These are phyloP conservation scores for Acanthamoeba culbertsoni DNA, from an alignment of 208 protist genomes.

Conservation along the genomic window DNA sequence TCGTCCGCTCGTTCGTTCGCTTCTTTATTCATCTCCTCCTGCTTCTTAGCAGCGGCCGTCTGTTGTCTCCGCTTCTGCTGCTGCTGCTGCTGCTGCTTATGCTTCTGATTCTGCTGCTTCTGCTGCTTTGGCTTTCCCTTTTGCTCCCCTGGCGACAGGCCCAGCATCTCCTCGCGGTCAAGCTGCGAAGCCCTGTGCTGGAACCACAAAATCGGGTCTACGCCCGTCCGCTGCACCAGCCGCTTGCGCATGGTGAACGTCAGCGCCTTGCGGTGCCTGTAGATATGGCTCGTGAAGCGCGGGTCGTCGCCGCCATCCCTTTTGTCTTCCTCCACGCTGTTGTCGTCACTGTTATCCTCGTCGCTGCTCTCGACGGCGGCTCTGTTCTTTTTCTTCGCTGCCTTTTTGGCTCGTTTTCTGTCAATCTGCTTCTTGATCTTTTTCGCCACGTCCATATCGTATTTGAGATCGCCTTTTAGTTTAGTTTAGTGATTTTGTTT, in stretches of 20 bases:
- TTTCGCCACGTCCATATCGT: conserved; percentile 30
- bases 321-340: too few relatives aligned
- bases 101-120: not conserved
- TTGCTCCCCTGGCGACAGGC: not conserved
- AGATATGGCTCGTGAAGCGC: too few relatives aligned
- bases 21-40: not conserved
- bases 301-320: too few relatives aligned
- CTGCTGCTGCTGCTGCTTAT: not conserved
- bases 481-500: too few relatives aligned
- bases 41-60: too few relatives aligned
- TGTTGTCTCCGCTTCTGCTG: not conserved
- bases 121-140: too few relatives aligned
- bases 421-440: not conserved
- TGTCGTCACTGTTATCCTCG: too few relatives aligned
- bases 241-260: too few relatives aligned
- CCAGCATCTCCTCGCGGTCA: not conserved
- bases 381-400: too few relatives aligned
- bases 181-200: not conserved
- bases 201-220: not conserved
- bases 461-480: not conserved
- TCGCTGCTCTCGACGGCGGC: too few relatives aligned
- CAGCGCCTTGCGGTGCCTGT: too few relatives aligned
- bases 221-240: not conserved
- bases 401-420: too few relatives aligned
- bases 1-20: not conserved